These are phyloP conservation scores for Lagenaria siceraria DNA, from an alignment of 306 rosid species.

Conservation along the genomic window DNA sequence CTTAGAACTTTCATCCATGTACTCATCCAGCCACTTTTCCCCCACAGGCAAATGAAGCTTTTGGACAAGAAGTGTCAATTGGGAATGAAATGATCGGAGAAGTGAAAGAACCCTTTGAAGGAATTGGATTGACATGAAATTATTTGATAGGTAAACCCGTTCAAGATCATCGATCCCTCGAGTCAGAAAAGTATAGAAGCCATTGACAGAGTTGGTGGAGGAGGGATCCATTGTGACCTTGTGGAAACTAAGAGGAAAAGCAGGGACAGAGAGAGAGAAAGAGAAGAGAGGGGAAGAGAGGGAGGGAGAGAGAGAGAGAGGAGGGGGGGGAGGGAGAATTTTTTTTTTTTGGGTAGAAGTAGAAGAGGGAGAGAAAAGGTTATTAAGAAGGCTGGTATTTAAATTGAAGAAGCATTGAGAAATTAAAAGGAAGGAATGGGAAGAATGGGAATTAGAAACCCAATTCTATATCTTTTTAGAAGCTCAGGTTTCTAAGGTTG, in stretches of 20 bases:
- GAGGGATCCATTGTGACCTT: slow-evolving; percentile 61
- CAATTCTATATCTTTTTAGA: slow-evolving; percentile 35
- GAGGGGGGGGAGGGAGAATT: background rate
- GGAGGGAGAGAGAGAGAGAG: slow-evolving; percentile 27
- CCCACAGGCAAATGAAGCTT: slow-evolving; percentile 93
- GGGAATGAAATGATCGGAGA: slow-evolving; percentile 90
- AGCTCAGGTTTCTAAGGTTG: slow-evolving; percentile 96
- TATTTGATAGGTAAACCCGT: slow-evolving; percentile 55
- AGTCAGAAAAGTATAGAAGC: slow-evolving; percentile 82
- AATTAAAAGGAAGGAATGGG: slow-evolving; percentile 17
- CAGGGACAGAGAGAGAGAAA: slow-evolving; percentile 19
- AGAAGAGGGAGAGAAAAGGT: slow-evolving; percentile 18
- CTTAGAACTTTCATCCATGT: slow-evolving; percentile 98
- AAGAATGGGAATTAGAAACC: slow-evolving; percentile 15
- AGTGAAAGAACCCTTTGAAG: slow-evolving; percentile 79
- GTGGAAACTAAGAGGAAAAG: background rate
- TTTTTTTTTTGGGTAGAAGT: slow-evolving; percentile 16
- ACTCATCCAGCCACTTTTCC: slow-evolving; percentile 98
- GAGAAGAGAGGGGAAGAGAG: slow-evolving; percentile 12
- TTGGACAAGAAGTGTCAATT: slow-evolving; percentile 75
- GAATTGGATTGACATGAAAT: slow-evolving; percentile 98
- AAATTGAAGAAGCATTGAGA: slow-evolving; percentile 15
- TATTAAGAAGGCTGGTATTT: slow-evolving; percentile 7
- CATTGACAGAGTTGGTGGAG: slow-evolving; percentile 88
- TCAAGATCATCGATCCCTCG: slow-evolving; percentile 97